phyloP scores from a whole-genome alignment of 2,329 filamentous ascomycete species.

The Cytospora leucostoma region DNA sequence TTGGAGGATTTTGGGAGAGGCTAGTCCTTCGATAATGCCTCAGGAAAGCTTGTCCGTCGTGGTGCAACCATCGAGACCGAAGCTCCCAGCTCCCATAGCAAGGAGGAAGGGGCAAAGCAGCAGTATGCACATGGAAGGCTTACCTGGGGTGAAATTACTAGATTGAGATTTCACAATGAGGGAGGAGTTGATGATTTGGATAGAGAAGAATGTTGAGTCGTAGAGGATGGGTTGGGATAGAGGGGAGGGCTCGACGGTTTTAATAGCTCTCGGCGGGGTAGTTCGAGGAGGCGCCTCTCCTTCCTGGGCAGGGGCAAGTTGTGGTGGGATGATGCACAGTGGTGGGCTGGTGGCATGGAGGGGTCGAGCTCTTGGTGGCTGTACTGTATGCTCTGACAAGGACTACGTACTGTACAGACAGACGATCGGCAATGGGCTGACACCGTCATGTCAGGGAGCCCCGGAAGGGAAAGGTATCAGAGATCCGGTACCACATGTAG shows the following conservation, averaged over 20 bases:
- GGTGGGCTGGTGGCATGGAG: conserved; percentile 11
- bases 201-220: conserved; percentile 5
- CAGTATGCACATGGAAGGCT: not conserved
- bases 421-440: conserved; percentile 7
- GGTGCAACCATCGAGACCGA: conserved; percentile 1
- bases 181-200: conserved; percentile 10
- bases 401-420: not conserved
- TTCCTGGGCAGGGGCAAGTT: conserved; percentile 3
- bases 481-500: conserved; percentile 8
- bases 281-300: conserved; percentile 9
- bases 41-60: conserved; percentile 15
- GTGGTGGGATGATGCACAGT: conserved; percentile 22
- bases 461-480: not conserved
- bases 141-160: conserved; percentile 22
- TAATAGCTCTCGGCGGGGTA: conserved; percentile 24
- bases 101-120: not conserved
- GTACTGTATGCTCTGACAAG: not conserved
- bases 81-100: not conserved
- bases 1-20: not conserved
- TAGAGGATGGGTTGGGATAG: conserved; percentile 14
- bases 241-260: conserved; percentile 24
- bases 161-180: conserved; percentile 20
- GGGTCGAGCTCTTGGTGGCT: conserved; percentile 15
- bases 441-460: conserved; percentile 8
- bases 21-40: conserved; percentile 23